Conservation (phyloP, 2,329 filamentous ascomycete species). For the Phoma herbarum region DNA sequence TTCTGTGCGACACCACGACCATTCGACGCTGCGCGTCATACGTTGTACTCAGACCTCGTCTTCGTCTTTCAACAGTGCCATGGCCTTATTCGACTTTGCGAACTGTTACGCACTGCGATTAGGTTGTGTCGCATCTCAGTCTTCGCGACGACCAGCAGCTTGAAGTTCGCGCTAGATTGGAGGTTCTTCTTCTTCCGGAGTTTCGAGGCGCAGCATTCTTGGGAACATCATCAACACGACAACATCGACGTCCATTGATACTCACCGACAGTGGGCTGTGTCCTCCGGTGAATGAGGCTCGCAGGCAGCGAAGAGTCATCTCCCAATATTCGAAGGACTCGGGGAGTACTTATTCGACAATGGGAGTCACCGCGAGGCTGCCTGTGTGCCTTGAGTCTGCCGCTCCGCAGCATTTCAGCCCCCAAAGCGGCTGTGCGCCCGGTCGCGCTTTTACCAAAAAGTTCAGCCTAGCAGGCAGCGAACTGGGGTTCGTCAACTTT, state of each 20-base stretch:
- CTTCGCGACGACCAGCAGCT: slow-evolving; percentile 10
- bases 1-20: slow-evolving; percentile 16
- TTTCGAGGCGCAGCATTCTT: slow-evolving; percentile 36
- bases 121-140: slow-evolving; percentile 19
- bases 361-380: slow-evolving; percentile 18
- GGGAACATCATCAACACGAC: slow-evolving; percentile 16
- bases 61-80: slow-evolving; percentile 8
- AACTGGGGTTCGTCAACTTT: slow-evolving; percentile 36
- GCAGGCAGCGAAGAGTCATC: slow-evolving; percentile 30
- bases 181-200: slow-evolving; percentile 2
- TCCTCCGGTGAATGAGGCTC: slow-evolving; percentile 38
- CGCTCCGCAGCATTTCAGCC: slow-evolving; percentile 29
- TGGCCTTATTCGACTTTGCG: slow-evolving; percentile 10
- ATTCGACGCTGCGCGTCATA: slow-evolving; percentile 30
- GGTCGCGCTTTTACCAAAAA: slow-evolving; percentile 27
- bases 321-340: slow-evolving; percentile 32
- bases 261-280: slow-evolving; percentile 39
- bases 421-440: slow-evolving; percentile 40
- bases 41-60: slow-evolving; percentile 27
- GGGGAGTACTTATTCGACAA: slow-evolving; percentile 43
- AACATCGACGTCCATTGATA: slow-evolving; percentile 22
- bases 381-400: slow-evolving; percentile 43
- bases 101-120: slow-evolving; percentile 18
- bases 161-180: slow-evolving; percentile 7
- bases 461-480: slow-evolving; percentile 42